Percentiles rank a stretch among this genome's conserved stretches.
Evolutionary conservation across 2,329 filamentous ascomycete genomes (phyloP).

Genomic region (Venturia pyrina): DNA sequence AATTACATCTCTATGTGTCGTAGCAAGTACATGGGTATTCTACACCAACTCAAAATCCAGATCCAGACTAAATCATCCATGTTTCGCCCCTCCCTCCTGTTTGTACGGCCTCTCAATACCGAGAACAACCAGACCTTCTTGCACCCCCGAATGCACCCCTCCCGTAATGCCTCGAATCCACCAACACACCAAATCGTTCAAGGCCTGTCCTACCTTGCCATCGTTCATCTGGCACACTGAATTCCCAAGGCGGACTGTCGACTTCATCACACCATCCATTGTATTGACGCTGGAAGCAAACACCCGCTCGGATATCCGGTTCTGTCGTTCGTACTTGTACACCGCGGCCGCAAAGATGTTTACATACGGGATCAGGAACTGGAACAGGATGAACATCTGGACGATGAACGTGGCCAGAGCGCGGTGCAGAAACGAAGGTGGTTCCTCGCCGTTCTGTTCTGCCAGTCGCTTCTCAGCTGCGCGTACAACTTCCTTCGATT

Average conservation of each 20-base stretch:
- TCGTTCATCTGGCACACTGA: constrained; percentile 52
- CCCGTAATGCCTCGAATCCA: constrained; percentile 53
- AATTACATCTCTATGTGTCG: background rate
- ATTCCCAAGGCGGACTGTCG: constrained; percentile 42
- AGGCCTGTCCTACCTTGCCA: constrained; percentile 50
- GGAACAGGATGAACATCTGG: constrained; percentile 48
- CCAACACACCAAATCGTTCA: constrained; percentile 50
- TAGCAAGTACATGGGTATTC: background rate
- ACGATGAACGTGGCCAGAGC: constrained; percentile 47
- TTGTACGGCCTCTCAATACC: constrained; percentile 19
- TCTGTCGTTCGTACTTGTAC: constrained; percentile 55
- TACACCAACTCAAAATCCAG: background rate
- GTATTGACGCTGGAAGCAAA: constrained; percentile 42
- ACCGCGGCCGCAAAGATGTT: constrained; percentile 43
- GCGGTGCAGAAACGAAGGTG: constrained; percentile 46
- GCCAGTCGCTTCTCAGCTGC: background rate
- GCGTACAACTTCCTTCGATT: constrained; percentile 9
- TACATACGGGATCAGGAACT: constrained; percentile 53
- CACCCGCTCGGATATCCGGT: constrained; percentile 53
- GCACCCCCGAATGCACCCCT: constrained; percentile 55
- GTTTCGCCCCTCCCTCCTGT: background rate
- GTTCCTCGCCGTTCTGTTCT: constrained; percentile 15
- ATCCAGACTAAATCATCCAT: background rate
- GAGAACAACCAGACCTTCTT: constrained; percentile 42
- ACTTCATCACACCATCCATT: constrained; percentile 44